Percentiles rank a stretch among this genome's conserved stretches.
These are phyloP conservation scores for Debaryomyces subglobosus DNA, from an alignment of 1,139 yeast genomes.

Conservation along the genomic window DNA sequence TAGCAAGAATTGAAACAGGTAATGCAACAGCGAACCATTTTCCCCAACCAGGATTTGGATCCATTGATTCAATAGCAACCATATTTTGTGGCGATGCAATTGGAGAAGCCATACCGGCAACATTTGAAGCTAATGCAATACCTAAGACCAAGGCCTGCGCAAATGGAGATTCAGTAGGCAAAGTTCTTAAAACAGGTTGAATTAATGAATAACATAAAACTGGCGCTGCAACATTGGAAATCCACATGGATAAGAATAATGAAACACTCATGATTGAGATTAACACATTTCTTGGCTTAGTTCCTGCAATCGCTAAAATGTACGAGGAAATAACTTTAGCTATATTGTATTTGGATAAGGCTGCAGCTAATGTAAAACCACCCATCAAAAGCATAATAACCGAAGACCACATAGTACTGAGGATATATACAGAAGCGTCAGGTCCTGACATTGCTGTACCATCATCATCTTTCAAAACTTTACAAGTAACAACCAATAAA, in stretches of 20 bases:
- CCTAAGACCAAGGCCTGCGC: constrained; percentile 86
- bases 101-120: constrained; percentile 97
- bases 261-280: constrained; percentile 85
- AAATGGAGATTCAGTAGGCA: constrained; percentile 77
- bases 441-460: constrained; percentile 59
- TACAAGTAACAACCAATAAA: constrained; percentile 69
- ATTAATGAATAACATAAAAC: constrained; percentile 88
- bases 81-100: constrained; percentile 96
- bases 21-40: constrained; percentile 89
- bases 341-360: constrained; percentile 83
- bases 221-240: constrained; percentile 95
- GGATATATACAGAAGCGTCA: constrained; percentile 74
- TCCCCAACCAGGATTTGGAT: constrained; percentile 91
- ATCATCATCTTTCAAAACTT: constrained; percentile 64
- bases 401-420: constrained; percentile 92
- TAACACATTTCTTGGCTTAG: constrained; percentile 76
- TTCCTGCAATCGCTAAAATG: constrained; percentile 80
- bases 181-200: constrained; percentile 81
- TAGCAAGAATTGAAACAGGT: constrained; percentile 70
- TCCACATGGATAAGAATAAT: constrained; percentile 89
- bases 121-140: constrained; percentile 86
- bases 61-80: constrained; percentile 84
- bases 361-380: constrained; percentile 94
- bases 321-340: constrained; percentile 84
- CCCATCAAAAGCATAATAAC: constrained; percentile 87